Evolutionary conservation across 345 rosid genomes (phyloP), one percentile per base, ranked within the genome.

Genomic region (Streptanthus diversifolius): DNA sequence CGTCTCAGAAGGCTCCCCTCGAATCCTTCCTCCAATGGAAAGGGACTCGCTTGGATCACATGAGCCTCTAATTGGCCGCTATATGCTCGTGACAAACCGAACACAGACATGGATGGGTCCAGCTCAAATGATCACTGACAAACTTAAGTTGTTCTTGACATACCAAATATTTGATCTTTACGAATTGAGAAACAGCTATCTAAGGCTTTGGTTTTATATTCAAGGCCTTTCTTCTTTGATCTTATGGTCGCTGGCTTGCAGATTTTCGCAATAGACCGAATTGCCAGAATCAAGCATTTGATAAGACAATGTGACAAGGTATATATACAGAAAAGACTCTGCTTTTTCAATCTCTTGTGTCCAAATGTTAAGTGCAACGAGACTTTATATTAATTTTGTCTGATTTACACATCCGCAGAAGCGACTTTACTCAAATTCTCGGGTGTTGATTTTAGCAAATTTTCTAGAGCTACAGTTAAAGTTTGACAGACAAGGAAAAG

Each of bases 71-170:
- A 88, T 96, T 39, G 97, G 98, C 29, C 90, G 77, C 37, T 87
- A 77, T 77, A 89, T 93, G 65, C 86, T 82, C 0, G 90, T 78
- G 43, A 84, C 92, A 45, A 90, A 85, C 72, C 86, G 98, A 33
- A 84, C 97, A 8, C 92, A 89, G 63, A 91, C 80, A 53, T 93
- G 97, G 98, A 93, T 93, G 97, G 98, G 98, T 47, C 98, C 98
- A 49, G 97, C 96, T 48, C 98, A 93, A 83, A 71, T 83, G 58
- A 93, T 93, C 77, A 86, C 96, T 1, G 95, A 88, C 29, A 91
- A 83, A 80, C 74, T 91, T 63, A 82, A 85, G 66, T 84, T 88
- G 40, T 89, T 88, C 68, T 66, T 91, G 81, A 88, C 96, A 44
- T 93, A 93, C 80, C 98, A 93, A 81, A 87, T 93, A 41, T 85